phyloP scores from a whole-genome alignment of 352 stramenopile genomes.

The Lagenidium giganteum region DNA sequence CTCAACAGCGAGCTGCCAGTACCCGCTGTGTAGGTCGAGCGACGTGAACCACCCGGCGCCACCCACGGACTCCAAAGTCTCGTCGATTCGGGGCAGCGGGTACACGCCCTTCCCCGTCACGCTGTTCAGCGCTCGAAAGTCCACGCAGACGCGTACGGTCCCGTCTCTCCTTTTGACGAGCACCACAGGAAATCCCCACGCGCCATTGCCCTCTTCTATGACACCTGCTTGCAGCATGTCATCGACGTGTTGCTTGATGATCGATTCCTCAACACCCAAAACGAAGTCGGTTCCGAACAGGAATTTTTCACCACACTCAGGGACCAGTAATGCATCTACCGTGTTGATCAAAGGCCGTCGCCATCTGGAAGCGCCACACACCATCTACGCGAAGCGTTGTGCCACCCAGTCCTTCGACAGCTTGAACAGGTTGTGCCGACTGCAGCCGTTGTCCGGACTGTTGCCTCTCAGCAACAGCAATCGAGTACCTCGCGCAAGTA shows the following conservation, averaged over 20 bases:
- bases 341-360: no score
- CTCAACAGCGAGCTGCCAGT: conserved; percentile 11
- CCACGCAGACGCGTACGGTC: conserved; percentile 16
- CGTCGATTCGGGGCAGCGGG: conserved; percentile 16
- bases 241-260: conserved; percentile 2
- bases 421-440: neutral
- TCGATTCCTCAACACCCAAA: neutral
- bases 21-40: conserved; percentile 10
- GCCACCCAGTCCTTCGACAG: neutral
- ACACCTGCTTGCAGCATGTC: conserved; percentile 12
- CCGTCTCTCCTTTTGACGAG: conserved; percentile 21
- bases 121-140: conserved; percentile 14
- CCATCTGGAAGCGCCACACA: neutral
- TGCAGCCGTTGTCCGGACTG: no score
- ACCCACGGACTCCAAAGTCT: conserved; percentile 14
- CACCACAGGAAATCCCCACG: conserved; percentile 18
- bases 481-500: neutral
- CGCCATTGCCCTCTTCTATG: conserved; percentile 8
- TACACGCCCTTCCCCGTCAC: conserved; percentile 21
- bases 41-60: conserved; percentile 9
- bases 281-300: neutral
- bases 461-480: neutral
- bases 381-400: neutral
- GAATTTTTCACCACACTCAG: neutral
- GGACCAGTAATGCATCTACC: neutral